Evolutionary conservation across 179 eudicot species (phyloP), one percentile per base, ranked within the genome.

Genomic region (Nepenthes alata): DNA sequence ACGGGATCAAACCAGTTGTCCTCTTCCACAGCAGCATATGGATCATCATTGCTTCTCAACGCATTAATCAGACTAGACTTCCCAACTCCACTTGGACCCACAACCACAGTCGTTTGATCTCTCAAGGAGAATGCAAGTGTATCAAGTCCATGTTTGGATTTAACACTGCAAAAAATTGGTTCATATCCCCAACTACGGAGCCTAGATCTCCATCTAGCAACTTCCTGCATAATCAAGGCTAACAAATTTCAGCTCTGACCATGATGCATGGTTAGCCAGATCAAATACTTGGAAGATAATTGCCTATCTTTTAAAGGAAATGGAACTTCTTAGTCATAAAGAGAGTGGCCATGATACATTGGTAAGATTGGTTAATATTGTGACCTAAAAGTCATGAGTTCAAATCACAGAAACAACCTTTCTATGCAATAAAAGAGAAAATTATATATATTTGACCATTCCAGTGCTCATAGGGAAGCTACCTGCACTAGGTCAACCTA

Each of bases 41-140:
- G 60, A 61, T 63, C 65, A 35, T 75, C 75, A 44, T 70, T 74
- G 65, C 72, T 75, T 70, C 98, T 83, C 83, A 91, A 76, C 45
- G 87, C 86, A 71, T 91, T 91, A 72, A 91, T 91, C 76, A 91
- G 65, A 53, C 98, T 86, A 51, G 98, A 91, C 70, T 91, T 91
- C 39, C 98, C 96, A 70, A 91, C 98, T 63, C 98, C 98, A 68
- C 98, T 91, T 13, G 98, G 98, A 67, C 98, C 98, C 60, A 89
- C 88, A 65, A 91, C 84, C 14, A 91, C 98, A 70, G 93, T 81
- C 2, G 95, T 91, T 65, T 85, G 81, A 9, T 79, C 88, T 66
- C 87, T 84, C 69, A 91, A 64, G 72, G 70, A 72, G 67, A 77
- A 86, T 57, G 81, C 77, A 51, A 91, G 89, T 36, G 91, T 78